Evolutionary conservation across 768 basidiomycete genomes (phyloP).

Genomic region (Tylopilus balloui): DNA sequence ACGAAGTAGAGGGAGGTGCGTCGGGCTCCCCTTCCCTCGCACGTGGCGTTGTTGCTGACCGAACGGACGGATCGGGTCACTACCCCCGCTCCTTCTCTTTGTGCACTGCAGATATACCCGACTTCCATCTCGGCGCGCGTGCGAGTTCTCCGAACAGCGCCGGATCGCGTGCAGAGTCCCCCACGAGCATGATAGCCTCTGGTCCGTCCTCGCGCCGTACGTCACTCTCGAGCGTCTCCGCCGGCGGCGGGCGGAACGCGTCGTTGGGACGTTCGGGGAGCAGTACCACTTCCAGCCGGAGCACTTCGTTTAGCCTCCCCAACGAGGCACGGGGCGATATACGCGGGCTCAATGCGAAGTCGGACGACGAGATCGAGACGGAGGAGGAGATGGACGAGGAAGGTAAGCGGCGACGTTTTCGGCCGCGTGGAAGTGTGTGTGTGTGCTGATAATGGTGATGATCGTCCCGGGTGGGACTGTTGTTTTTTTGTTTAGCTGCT

Average conservation of each 20-base stretch:
- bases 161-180: constrained; percentile 47
- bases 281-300: constrained; percentile 65
- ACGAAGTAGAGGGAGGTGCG: constrained; percentile 78
- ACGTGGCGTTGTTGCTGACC: neutral
- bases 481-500: constrained; percentile 64
- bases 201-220: constrained; percentile 70
- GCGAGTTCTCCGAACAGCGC: constrained; percentile 33
- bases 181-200: constrained; percentile 57
- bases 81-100: neutral
- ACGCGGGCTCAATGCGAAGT: constrained; percentile 38
- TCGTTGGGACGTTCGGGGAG: constrained; percentile 56
- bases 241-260: constrained; percentile 45
- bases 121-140: constrained; percentile 53
- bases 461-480: neutral
- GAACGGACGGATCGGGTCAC: neutral
- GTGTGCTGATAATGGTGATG: neutral
- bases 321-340: constrained; percentile 62
- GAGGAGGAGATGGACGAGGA: constrained; percentile 92
- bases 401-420: too few relatives aligned
- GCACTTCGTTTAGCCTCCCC: constrained; percentile 80
- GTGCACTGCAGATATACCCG: constrained; percentile 66
- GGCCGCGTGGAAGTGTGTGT: neutral
- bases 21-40: neutral
- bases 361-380: constrained; percentile 56
- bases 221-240: constrained; percentile 65